Base-by-base conservation (phyloP, 2,329 filamentous ascomycete species). In the Fusarium sp. region DNA sequence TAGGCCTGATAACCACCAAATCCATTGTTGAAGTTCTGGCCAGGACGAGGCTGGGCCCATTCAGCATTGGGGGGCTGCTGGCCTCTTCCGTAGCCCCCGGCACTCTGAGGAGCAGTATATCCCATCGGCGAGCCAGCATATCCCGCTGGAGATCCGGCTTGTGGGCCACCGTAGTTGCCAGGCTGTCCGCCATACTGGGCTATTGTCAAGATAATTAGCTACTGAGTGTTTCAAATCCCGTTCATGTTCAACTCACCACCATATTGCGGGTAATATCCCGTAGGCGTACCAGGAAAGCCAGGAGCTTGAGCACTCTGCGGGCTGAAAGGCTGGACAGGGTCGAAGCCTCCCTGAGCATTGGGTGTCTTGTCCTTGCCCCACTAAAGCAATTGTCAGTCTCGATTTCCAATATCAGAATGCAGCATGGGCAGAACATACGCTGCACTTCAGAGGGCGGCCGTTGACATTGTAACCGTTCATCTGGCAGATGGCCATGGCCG, bases 291-390 rank as follows among this genome's bases (percentile, higher is more conserved):
- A 69, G 92, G 91, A 78, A 91, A 97, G 59, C 86, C 89, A 56
- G 88, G 89, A 72, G 87, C 90, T 81, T 89, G 90, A 74, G 87
- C 91, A 75, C 90, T 93, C 79, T 94, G 92, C 56, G 94, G 89
- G 75, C 88, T 90, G 76, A 89, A 91, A 25, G 84, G 82, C 78
- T 88, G 88, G 74, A 92, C 90, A 78, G 92, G 95, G 74, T 93
- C 93, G 75, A 97, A 97, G 74, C 91, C 68, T 63, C 92, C 78
- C 68, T 82, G 80, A 64, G 78, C 87, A 75, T 89, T 94, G 28
- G 96, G 93, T 55, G 94, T 94, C 83, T 97, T 97, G 82, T 99
- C 96, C 84, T 99, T 99, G 79, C 96, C 96, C 96, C 96, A 99
- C 95, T 98, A 78, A 41, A 51, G 72, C 21, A 72, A 27, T 65